These are phyloP conservation scores for Oidiodendron maius DNA, from an alignment of 495 filamentous ascomycete species.

Conservation along the genomic window DNA sequence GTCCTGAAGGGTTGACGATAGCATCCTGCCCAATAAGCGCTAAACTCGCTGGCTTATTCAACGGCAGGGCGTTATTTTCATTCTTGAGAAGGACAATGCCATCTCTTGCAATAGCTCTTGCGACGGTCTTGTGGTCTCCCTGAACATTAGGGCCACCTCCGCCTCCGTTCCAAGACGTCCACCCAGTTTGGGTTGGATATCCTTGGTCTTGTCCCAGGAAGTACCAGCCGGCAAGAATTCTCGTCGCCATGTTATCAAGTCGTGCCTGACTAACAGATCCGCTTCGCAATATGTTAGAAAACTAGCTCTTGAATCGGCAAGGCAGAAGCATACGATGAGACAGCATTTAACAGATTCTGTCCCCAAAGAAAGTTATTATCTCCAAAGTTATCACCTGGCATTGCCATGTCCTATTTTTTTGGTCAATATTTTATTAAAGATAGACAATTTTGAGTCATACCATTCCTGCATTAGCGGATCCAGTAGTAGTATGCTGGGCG, in stretches of 20 bases:
- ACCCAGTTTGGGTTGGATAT: constrained; percentile 59
- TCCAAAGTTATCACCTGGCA: constrained; percentile 48
- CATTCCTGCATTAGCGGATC: constrained; percentile 39
- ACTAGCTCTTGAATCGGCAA: not conserved
- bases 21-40: constrained; percentile 82
- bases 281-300: constrained; percentile 57
- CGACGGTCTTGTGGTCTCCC: constrained; percentile 61
- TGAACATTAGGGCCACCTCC: constrained; percentile 75
- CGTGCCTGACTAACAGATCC: constrained; percentile 84
- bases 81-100: constrained; percentile 91
- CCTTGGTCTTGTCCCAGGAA: constrained; percentile 57
- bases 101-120: constrained; percentile 66
- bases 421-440: constrained; percentile 33
- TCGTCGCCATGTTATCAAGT: constrained; percentile 81
- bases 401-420: constrained; percentile 49
- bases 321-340: constrained; percentile 19
- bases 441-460: constrained; percentile 24
- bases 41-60: constrained; percentile 67
- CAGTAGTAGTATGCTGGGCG: constrained; percentile 45
- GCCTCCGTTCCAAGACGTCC: constrained; percentile 78
- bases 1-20: constrained; percentile 63
- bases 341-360: constrained; percentile 37
- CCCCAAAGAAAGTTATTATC: constrained; percentile 67
- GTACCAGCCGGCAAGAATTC: constrained; percentile 87
- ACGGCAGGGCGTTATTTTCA: constrained; percentile 61